phyloP scores from a whole-genome alignment of 2,329 filamentous ascomycete genomes.

The Didymella sp. region DNA sequence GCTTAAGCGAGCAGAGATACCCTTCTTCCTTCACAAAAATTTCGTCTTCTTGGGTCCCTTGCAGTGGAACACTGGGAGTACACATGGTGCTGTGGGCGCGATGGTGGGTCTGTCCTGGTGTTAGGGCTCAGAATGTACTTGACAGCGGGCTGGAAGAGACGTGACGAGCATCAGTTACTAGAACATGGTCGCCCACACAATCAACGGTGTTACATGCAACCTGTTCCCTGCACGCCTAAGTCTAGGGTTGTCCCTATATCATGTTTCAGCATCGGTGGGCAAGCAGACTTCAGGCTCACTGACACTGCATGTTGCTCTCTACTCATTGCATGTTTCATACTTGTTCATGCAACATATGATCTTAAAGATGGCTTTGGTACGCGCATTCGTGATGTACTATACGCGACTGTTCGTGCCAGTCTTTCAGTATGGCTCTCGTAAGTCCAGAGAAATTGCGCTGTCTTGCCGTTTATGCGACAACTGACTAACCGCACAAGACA shows the following conservation, averaged over 20 bases:
- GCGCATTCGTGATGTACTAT: slow-evolving; percentile 4
- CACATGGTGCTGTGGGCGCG: slow-evolving; percentile 27
- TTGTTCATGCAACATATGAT: slow-evolving; percentile 17
- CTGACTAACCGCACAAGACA: slow-evolving; percentile 33
- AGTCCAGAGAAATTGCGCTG: slow-evolving; percentile 30
- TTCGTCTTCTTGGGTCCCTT: slow-evolving; percentile 9
- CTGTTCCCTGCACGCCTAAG: slow-evolving; percentile 14
- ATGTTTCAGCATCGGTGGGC: slow-evolving; percentile 40
- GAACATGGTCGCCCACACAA: slow-evolving; percentile 40
- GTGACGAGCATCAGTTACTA: slow-evolving; percentile 46
- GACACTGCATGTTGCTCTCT: slow-evolving; percentile 13
- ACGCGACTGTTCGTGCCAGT: slow-evolving; percentile 9
- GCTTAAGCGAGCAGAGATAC: slow-evolving; percentile 49
- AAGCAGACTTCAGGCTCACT: slow-evolving; percentile 11
- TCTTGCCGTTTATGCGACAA: slow-evolving; percentile 22
- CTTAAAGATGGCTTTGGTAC: slow-evolving; percentile 14
- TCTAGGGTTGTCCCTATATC: slow-evolving; percentile 12
- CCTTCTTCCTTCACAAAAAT: slow-evolving; percentile 34
- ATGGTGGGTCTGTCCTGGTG: slow-evolving; percentile 23
- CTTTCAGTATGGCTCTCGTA: slow-evolving; percentile 36
- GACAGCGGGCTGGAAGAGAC: slow-evolving; percentile 43
- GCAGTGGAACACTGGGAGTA: slow-evolving; percentile 27
- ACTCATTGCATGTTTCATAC: slow-evolving; percentile 37
- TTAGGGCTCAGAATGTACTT: slow-evolving; percentile 41
- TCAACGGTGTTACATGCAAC: slow-evolving; percentile 31